A percentile compares a stretch with the other conserved stretches of the same genome.
Conservation (phyloP, 148 eudicot species). For the Chenopodium formosanum region DNA sequence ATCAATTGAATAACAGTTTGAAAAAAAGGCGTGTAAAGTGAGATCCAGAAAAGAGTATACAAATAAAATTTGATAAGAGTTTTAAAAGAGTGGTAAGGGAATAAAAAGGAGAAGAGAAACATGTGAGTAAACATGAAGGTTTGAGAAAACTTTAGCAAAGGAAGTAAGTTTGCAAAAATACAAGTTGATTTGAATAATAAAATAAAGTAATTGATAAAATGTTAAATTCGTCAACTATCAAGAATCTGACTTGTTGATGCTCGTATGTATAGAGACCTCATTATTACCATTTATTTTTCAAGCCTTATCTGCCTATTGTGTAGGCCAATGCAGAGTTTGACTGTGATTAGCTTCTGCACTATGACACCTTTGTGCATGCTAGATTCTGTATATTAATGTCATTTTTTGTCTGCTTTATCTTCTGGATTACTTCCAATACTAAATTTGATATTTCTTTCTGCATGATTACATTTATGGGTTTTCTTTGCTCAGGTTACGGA, state of each 20-base stretch:
- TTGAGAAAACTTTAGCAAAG: too few relatives aligned
- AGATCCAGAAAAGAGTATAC: too few relatives aligned
- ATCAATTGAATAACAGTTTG: too few relatives aligned
- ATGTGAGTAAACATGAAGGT: too few relatives aligned
- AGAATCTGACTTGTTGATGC: not conserved
- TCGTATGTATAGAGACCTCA: not conserved
- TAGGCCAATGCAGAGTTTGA: not conserved
- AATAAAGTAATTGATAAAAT: too few relatives aligned
- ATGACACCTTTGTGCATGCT: not conserved
- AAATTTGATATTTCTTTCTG: not conserved
- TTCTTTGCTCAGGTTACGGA: slow-evolving; percentile 58
- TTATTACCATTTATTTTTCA: not conserved
- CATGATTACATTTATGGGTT: not conserved
- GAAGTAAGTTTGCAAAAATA: too few relatives aligned
- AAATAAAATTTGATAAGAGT: too few relatives aligned
- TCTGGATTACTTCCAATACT: not conserved
- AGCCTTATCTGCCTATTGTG: not conserved
- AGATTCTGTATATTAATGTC: not conserved
- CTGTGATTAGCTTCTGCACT: not conserved
- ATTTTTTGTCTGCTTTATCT: not conserved
- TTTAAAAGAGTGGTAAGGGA: too few relatives aligned
- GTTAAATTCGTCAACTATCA: not conserved
- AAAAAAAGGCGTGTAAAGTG: too few relatives aligned
- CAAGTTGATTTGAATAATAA: too few relatives aligned
- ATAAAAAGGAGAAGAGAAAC: too few relatives aligned